A percentile compares a stretch with the other conserved stretches of the same genome.
These are phyloP conservation scores for Cucumis melo DNA, from an alignment of 306 rosid species.

Conservation along the genomic window DNA sequence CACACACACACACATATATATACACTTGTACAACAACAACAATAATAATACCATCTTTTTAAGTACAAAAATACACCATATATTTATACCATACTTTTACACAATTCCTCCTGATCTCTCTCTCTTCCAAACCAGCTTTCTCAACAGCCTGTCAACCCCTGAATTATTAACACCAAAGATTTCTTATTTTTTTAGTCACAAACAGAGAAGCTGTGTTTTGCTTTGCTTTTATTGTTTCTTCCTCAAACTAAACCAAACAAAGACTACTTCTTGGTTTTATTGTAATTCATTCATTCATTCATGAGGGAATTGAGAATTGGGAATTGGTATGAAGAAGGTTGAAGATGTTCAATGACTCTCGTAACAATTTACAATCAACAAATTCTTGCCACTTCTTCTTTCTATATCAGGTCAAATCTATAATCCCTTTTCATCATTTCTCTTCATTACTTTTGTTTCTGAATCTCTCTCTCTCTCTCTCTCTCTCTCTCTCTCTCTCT, in stretches of 20 bases:
- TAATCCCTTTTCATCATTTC: too few species aligned
- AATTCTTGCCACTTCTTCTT: background rate
- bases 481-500: too few species aligned
- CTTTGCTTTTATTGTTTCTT: constrained; percentile 39
- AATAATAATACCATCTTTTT: background rate
- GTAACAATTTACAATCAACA: background rate
- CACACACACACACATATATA: too few species aligned
- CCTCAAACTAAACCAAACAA: background rate
- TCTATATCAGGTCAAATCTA: background rate
- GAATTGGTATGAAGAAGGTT: background rate
- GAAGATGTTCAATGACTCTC: constrained; percentile 9
- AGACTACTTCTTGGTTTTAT: background rate
- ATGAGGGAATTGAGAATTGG: background rate
- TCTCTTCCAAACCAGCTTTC: background rate
- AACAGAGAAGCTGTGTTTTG: background rate
- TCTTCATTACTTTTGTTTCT: background rate
- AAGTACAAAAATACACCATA: constrained; percentile 13
- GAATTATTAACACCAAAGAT: constrained; percentile 48
- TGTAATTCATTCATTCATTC: background rate
- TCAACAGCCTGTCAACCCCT: constrained; percentile 73
- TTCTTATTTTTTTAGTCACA: constrained; percentile 12
- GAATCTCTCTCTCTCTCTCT: background rate
- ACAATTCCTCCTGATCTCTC: constrained; percentile 2
- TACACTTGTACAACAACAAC: background rate
- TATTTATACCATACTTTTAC: constrained; percentile 4